phyloP scores from a whole-genome alignment of 2,329 filamentous ascomycete genomes.

The Allantophomopsis cytisporea region DNA sequence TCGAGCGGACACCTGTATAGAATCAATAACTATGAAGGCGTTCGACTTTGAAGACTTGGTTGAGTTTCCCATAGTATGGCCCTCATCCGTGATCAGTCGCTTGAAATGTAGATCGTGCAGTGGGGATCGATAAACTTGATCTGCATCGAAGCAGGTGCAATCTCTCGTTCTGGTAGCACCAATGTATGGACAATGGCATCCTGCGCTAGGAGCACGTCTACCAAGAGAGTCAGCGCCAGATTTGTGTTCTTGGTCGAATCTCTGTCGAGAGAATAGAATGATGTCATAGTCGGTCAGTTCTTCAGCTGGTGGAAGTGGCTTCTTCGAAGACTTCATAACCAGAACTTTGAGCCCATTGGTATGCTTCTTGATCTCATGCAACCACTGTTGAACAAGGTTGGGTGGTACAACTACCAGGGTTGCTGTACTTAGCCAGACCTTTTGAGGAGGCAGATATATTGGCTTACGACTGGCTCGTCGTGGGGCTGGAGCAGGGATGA shows the following conservation, averaged over 20 bases:
- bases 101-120: constrained; percentile 69
- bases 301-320: constrained; percentile 38
- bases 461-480: constrained; percentile 24
- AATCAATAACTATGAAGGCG: constrained; percentile 34
- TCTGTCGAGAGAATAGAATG: constrained; percentile 59
- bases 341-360: constrained; percentile 53
- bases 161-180: constrained; percentile 25
- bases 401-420: constrained; percentile 72
- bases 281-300: constrained; percentile 59
- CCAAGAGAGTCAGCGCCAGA: constrained; percentile 31
- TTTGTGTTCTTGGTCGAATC: constrained; percentile 56
- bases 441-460: constrained; percentile 23
- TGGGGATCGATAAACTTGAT: constrained; percentile 39
- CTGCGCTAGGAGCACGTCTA: constrained; percentile 12
- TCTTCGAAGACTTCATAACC: constrained; percentile 37
- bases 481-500: constrained; percentile 30
- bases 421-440: constrained; percentile 49
- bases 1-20: constrained; percentile 51
- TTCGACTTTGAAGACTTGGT: constrained; percentile 39
- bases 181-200: constrained; percentile 16
- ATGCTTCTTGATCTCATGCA: constrained; percentile 67
- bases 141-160: constrained; percentile 25
- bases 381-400: constrained; percentile 79
- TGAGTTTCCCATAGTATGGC: constrained; percentile 67
- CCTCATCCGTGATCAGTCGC: constrained; percentile 83